phyloP scores from a whole-genome alignment of 768 basidiomycete genomes.

The Ephemerocybe angulata region DNA sequence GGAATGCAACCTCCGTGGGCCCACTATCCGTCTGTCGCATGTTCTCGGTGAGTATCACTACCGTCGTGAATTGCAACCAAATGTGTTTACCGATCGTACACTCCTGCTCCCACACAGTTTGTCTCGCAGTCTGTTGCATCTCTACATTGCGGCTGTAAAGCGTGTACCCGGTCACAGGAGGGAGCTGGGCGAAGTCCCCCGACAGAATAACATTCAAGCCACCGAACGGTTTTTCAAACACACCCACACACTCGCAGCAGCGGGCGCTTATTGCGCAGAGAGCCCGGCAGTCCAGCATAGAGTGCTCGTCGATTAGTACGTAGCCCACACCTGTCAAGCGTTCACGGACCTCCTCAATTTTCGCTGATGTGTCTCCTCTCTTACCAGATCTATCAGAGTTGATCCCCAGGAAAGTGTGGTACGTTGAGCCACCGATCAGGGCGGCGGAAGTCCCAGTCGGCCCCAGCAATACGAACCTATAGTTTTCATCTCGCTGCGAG shows the following conservation, averaged over 20 bases:
- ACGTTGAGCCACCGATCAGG: constrained; percentile 16
- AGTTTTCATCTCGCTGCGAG: background rate
- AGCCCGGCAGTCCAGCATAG: constrained; percentile 13
- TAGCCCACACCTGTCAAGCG: constrained; percentile 8
- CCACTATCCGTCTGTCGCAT: constrained; percentile 6
- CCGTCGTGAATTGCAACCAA: background rate
- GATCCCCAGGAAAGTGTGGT: constrained; percentile 18
- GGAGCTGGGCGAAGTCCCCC: constrained; percentile 9
- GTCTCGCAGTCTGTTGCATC: background rate
- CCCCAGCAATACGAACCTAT: constrained; percentile 12
- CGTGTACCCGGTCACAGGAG: background rate
- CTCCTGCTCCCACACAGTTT: background rate
- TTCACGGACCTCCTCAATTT: background rate
- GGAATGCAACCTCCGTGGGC: constrained; percentile 26
- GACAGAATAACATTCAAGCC: constrained; percentile 1
- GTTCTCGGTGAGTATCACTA: background rate
- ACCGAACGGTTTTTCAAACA: constrained; percentile 7
- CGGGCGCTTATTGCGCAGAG: constrained; percentile 10
- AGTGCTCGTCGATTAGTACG: constrained; percentile 15
- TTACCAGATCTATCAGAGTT: background rate
- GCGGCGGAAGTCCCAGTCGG: constrained; percentile 20
- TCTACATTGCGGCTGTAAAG: constrained; percentile 1
- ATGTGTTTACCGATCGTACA: background rate
- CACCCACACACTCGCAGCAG: background rate
- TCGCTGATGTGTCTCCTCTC: background rate